These are phyloP conservation scores for Claviceps maximensis DNA, from an alignment of 2,329 filamentous ascomycete genomes.

Conservation along the genomic window DNA sequence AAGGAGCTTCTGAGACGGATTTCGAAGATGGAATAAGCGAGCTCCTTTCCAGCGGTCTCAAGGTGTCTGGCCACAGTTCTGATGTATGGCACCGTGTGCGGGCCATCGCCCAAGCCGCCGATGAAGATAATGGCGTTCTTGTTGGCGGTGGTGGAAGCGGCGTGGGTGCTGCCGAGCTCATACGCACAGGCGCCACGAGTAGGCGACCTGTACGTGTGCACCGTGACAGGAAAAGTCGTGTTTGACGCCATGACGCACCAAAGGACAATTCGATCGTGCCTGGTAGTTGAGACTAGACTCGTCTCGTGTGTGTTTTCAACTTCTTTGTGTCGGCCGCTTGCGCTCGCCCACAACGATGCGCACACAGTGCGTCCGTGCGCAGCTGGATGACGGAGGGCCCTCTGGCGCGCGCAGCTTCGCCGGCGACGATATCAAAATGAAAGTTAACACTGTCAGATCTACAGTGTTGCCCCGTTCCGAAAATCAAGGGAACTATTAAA, in stretches of 20 bases:
- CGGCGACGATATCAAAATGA: too few species aligned
- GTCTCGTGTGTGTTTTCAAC: too few species aligned
- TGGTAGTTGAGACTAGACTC: not conserved
- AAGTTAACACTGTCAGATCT: too few species aligned
- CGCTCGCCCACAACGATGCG: not conserved
- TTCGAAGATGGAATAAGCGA: conserved; percentile 42
- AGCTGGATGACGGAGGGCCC: too few species aligned
- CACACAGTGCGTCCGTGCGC: not conserved
- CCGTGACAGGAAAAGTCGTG: conserved; percentile 28
- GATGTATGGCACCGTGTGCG: conserved; percentile 49
- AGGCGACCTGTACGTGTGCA: conserved; percentile 32
- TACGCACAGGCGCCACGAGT: conserved; percentile 31
- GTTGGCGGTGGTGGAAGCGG: conserved; percentile 12
- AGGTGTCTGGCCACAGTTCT: conserved; percentile 32
- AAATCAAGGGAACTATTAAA: too few species aligned
- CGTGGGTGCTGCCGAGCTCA: conserved; percentile 27
- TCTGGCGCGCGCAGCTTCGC: too few species aligned
- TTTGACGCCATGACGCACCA: conserved; percentile 16
- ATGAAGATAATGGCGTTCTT: conserved; percentile 54
- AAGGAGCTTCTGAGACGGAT: conserved; percentile 42
- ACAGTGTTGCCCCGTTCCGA: not conserved
- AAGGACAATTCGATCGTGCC: not conserved
- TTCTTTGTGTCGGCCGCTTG: not conserved
- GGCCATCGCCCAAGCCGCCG: conserved; percentile 57
- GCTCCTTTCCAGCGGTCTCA: conserved; percentile 18